These are phyloP conservation scores for Eimeria praecox DNA, from an alignment of 169 alveolate species.

Conservation along the genomic window DNA sequence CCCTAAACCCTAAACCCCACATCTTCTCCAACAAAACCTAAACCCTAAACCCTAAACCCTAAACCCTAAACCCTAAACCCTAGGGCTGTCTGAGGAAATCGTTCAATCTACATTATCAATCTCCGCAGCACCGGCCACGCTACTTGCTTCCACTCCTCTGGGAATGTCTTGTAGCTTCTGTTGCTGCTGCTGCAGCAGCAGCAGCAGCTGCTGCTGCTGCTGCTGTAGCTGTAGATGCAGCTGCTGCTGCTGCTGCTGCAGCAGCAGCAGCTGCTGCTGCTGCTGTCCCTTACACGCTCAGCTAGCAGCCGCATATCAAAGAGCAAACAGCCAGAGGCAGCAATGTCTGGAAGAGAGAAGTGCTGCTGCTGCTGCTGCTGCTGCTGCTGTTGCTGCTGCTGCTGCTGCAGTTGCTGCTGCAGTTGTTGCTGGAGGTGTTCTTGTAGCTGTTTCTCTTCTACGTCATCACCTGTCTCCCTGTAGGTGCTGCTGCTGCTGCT, in stretches of 20 bases:
- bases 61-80: constrained; percentile 34
- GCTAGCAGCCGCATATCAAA: neutral
- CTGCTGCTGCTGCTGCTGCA: constrained; percentile 19
- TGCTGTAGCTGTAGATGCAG: neutral
- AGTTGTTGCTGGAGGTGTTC: neutral
- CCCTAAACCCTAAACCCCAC: too few species aligned
- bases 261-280: constrained; percentile 12
- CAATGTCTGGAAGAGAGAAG: neutral
- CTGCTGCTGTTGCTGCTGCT: constrained; percentile 50
- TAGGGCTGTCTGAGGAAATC: too few species aligned
- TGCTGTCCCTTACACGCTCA: neutral
- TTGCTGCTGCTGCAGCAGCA: neutral
- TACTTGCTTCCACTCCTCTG: neutral
- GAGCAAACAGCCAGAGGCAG: neutral
- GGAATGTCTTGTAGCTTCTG: neutral
- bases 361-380: neutral
- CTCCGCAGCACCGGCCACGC: neutral
- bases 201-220: constrained; percentile 1
- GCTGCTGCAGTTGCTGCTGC: constrained; percentile 8
- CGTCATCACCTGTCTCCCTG: neutral
- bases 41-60: neutral
- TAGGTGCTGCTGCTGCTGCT: neutral
- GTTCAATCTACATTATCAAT: neutral
- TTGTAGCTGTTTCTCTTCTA: too few species aligned
- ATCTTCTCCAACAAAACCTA: too few species aligned